A percentile compares a stretch with the other conserved stretches of the same genome.
Evolutionary conservation across 2,329 filamentous ascomycete genomes (phyloP).

Genomic region (Aureobasidium sp.): DNA sequence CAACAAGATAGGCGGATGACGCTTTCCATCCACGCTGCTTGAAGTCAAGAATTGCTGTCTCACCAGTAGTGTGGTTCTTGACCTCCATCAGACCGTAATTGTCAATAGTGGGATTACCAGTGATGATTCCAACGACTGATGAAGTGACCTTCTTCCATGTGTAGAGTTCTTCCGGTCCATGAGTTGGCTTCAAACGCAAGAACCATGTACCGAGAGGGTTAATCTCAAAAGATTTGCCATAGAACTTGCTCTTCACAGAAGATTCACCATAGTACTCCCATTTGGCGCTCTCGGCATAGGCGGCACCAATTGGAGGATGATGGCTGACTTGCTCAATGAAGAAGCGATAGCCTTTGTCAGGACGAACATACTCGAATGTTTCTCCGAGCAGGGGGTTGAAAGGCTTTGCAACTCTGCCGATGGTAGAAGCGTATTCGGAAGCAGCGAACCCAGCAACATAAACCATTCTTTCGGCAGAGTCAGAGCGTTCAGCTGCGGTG

Average conservation of each 20-base stretch:
- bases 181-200: constrained; percentile 70
- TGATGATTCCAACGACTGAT: constrained; percentile 97
- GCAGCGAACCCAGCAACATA: constrained; percentile 95
- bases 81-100: constrained; percentile 97
- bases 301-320: constrained; percentile 89
- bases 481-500: constrained; percentile 72
- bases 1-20: constrained; percentile 79
- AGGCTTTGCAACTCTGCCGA: constrained; percentile 92
- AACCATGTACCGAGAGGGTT: constrained; percentile 98
- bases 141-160: constrained; percentile 99
- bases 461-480: constrained; percentile 85
- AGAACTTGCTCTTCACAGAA: constrained; percentile 91
- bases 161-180: constrained; percentile 67
- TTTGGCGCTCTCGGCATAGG: constrained; percentile 81
- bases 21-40: constrained; percentile 95
- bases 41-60: constrained; percentile 84
- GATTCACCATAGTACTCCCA: constrained; percentile 98
- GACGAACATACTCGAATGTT: constrained; percentile 91
- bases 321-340: constrained; percentile 98
- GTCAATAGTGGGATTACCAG: constrained; percentile 91
- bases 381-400: constrained; percentile 96
- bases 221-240: constrained; percentile 95
- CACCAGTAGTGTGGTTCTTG: constrained; percentile 94
- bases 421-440: constrained; percentile 94
- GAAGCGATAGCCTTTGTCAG: constrained; percentile 96